These are phyloP conservation scores for Arachnopeziza araneosa DNA, from an alignment of 2,329 filamentous ascomycete genomes.

Conservation along the genomic window DNA sequence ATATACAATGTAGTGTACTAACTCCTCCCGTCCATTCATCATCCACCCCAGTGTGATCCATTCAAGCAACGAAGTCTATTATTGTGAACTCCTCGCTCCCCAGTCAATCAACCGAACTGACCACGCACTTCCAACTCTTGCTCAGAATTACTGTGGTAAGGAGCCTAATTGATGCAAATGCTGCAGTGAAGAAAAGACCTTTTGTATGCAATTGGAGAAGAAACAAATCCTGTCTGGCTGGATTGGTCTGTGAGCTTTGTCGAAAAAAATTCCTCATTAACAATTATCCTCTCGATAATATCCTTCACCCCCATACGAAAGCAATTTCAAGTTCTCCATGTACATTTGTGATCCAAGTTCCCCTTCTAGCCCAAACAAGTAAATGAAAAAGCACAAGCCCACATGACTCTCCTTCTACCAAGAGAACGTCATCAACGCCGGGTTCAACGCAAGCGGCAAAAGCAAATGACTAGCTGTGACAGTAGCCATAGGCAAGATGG, in stretches of 20 bases:
- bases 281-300: neutral
- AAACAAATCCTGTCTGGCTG: neutral
- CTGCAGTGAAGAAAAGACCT: neutral
- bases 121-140: too few relatives aligned
- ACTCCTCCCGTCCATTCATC: neutral
- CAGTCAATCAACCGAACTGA: too few relatives aligned
- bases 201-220: neutral
- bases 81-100: too few relatives aligned
- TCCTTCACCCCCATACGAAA: neutral
- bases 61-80: too few relatives aligned
- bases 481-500: conserved; percentile 70
- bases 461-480: conserved; percentile 65
- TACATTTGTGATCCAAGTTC: neutral
- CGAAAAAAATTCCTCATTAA: neutral
- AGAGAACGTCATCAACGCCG: conserved; percentile 74
- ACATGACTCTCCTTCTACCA: conserved; percentile 44
- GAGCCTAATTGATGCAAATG: neutral
- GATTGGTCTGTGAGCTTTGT: neutral
- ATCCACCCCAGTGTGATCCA: too few relatives aligned
- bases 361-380: neutral
- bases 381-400: neutral
- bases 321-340: neutral
- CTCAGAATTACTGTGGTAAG: neutral
- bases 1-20: neutral
- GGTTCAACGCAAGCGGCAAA: conserved; percentile 68